Percentiles rank a stretch among this genome's conserved stretches.
These are phyloP conservation scores for Podospora pseudoanserina DNA, from an alignment of 495 filamentous ascomycete genomes.

Conservation along the genomic window DNA sequence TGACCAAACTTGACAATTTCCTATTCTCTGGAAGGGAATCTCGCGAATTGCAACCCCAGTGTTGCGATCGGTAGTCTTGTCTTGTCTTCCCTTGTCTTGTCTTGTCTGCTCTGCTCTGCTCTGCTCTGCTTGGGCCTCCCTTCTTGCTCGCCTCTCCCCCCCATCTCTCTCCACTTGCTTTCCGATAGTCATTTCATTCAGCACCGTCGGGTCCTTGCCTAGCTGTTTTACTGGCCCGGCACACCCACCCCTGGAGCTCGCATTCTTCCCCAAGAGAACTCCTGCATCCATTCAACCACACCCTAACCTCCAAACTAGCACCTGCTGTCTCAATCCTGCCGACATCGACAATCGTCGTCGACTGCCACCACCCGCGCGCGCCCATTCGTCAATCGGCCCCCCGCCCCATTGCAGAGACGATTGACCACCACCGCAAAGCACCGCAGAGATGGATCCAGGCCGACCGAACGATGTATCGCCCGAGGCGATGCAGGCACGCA, in stretches of 20 bases:
- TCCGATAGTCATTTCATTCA: constrained; percentile 39
- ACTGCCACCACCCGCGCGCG: constrained; percentile 15
- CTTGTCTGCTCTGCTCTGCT: too few species aligned
- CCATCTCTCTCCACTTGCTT: constrained; percentile 25
- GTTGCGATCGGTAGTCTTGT: not conserved
- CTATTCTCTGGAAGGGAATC: not conserved
- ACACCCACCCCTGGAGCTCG: constrained; percentile 35
- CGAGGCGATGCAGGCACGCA: constrained; percentile 68
- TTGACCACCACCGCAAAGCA: constrained; percentile 19
- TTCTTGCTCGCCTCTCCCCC: constrained; percentile 18
- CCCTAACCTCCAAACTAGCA: constrained; percentile 26
- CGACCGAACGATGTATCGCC: constrained; percentile 56
- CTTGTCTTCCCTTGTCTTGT: too few species aligned
- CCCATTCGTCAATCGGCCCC: constrained; percentile 22
- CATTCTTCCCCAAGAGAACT: constrained; percentile 29
- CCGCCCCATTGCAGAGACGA: constrained; percentile 11
- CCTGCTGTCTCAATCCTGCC: constrained; percentile 25
- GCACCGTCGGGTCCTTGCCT: constrained; percentile 28
- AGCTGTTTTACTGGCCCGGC: constrained; percentile 36
- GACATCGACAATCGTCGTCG: constrained; percentile 25
- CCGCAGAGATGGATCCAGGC: constrained; percentile 46
- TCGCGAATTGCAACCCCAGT: not conserved
- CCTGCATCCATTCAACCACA: constrained; percentile 19
- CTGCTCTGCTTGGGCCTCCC: constrained; percentile 11
- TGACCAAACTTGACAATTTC: not conserved